A percentile compares a stretch with the other conserved stretches of the same genome.
These are phyloP conservation scores for Pueraria montana DNA, from an alignment of 306 rosid genomes.

Conservation along the genomic window DNA sequence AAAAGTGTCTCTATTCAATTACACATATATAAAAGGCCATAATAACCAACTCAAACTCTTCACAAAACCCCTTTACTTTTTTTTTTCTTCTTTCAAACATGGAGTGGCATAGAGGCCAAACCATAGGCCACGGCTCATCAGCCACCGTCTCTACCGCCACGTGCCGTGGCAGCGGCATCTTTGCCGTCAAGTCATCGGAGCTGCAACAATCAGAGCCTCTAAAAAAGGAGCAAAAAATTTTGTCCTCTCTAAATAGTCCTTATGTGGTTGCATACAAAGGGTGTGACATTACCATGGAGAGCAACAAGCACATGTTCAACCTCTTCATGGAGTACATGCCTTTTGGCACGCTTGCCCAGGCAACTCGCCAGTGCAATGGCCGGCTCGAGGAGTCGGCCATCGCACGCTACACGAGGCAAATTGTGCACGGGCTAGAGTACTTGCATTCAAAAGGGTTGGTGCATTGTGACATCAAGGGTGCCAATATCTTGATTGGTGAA, in stretches of 20 bases:
- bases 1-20: constrained; percentile 23
- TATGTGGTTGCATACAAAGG: constrained; percentile 71
- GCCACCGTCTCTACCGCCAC: constrained; percentile 81
- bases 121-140: constrained; percentile 82
- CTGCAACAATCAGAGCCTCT: constrained; percentile 59
- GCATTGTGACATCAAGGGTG: constrained; percentile 92
- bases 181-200: constrained; percentile 84
- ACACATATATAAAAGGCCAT: constrained; percentile 30
- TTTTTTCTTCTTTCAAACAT: constrained; percentile 44
- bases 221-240: constrained; percentile 67
- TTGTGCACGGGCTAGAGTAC: constrained; percentile 71
- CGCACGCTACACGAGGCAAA: constrained; percentile 54
- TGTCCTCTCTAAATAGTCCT: constrained; percentile 72
- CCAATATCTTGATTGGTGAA: constrained; percentile 70
- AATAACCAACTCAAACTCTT: background rate
- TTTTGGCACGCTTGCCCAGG: constrained; percentile 62
- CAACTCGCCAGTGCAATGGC: constrained; percentile 53
- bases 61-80: background rate
- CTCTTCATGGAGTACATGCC: constrained; percentile 81
- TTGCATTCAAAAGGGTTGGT: constrained; percentile 76
- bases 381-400: constrained; percentile 49
- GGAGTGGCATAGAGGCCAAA: constrained; percentile 81
- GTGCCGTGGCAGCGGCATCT: constrained; percentile 21
- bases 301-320: constrained; percentile 63
- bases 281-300: constrained; percentile 67